A percentile compares a stretch with the other conserved stretches of the same genome.
Conservation (phyloP, 2,329 filamentous ascomycete species). For the Fusarium poae region DNA sequence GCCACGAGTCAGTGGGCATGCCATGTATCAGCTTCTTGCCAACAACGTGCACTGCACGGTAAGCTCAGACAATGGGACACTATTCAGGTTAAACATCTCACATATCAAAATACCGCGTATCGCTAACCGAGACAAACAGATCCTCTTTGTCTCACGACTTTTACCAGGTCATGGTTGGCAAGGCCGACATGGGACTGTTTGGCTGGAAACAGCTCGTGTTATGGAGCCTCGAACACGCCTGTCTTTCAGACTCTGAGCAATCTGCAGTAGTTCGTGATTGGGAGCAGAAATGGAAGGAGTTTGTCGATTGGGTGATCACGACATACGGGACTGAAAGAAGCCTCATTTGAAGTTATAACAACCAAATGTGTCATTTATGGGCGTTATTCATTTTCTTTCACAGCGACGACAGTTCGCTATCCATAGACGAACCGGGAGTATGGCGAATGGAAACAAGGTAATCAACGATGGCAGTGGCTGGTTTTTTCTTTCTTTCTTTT, state of each 20-base stretch:
- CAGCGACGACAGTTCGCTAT: not conserved
- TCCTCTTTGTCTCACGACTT: conserved; percentile 82
- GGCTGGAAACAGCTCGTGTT: conserved; percentile 77
- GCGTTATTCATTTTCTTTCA: not conserved
- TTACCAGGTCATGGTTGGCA: conserved; percentile 80
- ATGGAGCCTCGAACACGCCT: conserved; percentile 74
- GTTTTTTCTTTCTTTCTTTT: not conserved
- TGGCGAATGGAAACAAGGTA: conserved; percentile 17
- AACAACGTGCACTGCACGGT: conserved; percentile 80
- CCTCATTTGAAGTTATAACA: not conserved
- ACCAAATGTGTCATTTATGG: not conserved
- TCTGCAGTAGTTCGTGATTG: conserved; percentile 59
- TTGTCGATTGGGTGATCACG: conserved; percentile 66
- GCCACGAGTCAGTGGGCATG: conserved; percentile 72
- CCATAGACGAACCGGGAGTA: conserved; percentile 18
- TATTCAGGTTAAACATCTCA: conserved; percentile 70
- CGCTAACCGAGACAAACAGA: conserved; percentile 54
- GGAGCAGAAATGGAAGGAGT: conserved; percentile 68
- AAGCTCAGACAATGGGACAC: conserved; percentile 80
- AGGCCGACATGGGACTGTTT: conserved; percentile 73
- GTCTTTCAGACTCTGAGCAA: conserved; percentile 61
- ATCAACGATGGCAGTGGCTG: too few species aligned
- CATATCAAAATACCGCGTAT: not conserved
- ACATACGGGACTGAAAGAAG: conserved; percentile 51
- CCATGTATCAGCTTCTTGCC: conserved; percentile 76